A percentile compares a stretch with the other conserved stretches of the same genome.
These are phyloP conservation scores for Teratosphaeria destructans DNA, from an alignment of 2,329 filamentous ascomycete genomes.

Conservation along the genomic window DNA sequence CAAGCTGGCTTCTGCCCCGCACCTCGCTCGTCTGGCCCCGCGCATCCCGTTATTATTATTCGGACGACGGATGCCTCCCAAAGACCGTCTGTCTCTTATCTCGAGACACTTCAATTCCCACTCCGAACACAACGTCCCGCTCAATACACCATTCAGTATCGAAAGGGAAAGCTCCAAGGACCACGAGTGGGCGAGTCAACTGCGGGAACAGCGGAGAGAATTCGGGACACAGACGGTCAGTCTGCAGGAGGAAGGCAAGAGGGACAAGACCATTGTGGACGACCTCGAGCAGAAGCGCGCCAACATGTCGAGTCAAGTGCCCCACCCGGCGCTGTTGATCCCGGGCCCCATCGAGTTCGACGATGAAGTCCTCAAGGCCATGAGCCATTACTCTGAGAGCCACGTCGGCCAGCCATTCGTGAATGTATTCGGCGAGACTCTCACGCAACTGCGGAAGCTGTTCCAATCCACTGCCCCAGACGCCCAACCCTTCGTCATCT, in stretches of 20 bases:
- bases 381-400: constrained; percentile 93
- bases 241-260: constrained; percentile 17
- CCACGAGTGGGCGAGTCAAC: constrained; percentile 6
- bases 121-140: constrained; percentile 40
- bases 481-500: constrained; percentile 85
- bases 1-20: constrained; percentile 11
- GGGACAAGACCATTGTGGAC: constrained; percentile 9
- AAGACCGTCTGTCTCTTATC: constrained; percentile 41
- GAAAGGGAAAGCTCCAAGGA: constrained; percentile 35
- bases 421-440: constrained; percentile 77
- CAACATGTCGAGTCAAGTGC: constrained; percentile 48
- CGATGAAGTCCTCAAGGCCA: constrained; percentile 87
- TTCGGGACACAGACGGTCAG: constrained; percentile 16
- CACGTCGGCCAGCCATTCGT: constrained; percentile 88
- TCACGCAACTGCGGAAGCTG: constrained; percentile 79
- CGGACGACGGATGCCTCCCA: constrained; percentile 38
- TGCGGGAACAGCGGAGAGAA: constrained; percentile 14
- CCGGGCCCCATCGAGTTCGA: constrained; percentile 97
- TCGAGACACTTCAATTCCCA: constrained; percentile 49
- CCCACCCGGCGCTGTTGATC: constrained; percentile 73
- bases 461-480: constrained; percentile 79
- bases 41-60: constrained; percentile 7
- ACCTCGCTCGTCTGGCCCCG: constrained; percentile 7
- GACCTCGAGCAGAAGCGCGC: constrained; percentile 4
- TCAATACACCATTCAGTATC: constrained; percentile 55